Percentiles rank a stretch among this genome's conserved stretches.
Evolutionary conservation across 1,284 basidiomycete species (phyloP).

Genomic region (Marasmius sp.): DNA sequence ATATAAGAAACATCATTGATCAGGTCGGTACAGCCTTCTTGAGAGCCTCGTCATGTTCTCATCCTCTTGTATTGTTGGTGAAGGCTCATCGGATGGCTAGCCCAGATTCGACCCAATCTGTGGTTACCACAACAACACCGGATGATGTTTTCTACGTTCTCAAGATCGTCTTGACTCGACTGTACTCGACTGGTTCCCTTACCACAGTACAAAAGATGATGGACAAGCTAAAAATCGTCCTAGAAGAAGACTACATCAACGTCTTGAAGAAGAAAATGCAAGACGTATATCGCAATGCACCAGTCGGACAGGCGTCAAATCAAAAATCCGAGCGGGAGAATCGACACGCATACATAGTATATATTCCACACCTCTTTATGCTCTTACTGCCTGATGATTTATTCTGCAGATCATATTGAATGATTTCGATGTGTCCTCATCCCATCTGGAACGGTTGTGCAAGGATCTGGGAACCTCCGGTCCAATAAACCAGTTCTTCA

Average conservation of each 20-base stretch:
- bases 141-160: conserved; percentile 95
- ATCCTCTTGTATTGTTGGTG: conserved; percentile 6
- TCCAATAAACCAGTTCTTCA: conserved; percentile 69
- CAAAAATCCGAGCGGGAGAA: conserved; percentile 81
- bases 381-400: conserved; percentile 3
- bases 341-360: conserved; percentile 76
- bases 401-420: conserved; percentile 75
- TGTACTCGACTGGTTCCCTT: conserved; percentile 74
- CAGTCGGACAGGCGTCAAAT: conserved; percentile 45
- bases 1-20: conserved; percentile 83
- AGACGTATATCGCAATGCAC: conserved; percentile 70
- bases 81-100: conserved; percentile 73
- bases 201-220: conserved; percentile 58
- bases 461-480: conserved; percentile 65
- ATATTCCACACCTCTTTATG: conserved; percentile 23
- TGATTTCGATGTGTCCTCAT: conserved; percentile 84
- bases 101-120: conserved; percentile 66
- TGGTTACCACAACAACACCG: conserved; percentile 70
- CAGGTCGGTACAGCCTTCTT: conserved; percentile 51
- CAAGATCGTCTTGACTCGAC: conserved; percentile 76
- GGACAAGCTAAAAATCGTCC: conserved; percentile 64
- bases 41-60: not conserved
- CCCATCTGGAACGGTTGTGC: conserved; percentile 81
- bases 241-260: conserved; percentile 80
- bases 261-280: conserved; percentile 84